These are phyloP conservation scores for Chaetomium tenue DNA, from an alignment of 495 filamentous ascomycete genomes.

Conservation along the genomic window DNA sequence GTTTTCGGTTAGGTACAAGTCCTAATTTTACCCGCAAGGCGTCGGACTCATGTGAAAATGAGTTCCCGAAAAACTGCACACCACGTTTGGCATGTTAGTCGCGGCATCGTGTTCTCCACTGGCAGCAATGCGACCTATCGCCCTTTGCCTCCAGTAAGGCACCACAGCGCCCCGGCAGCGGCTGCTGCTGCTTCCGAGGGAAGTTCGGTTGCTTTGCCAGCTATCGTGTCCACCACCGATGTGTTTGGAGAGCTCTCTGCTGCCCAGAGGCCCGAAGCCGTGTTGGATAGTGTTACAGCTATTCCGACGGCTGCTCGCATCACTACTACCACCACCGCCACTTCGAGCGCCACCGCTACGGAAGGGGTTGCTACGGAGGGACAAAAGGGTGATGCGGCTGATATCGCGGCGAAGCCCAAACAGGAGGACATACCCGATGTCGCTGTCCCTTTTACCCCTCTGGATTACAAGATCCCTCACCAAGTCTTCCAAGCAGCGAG, in stretches of 20 bases:
- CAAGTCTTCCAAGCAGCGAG: slow-evolving; percentile 47
- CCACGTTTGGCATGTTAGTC: slow-evolving; percentile 42
- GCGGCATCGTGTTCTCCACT: slow-evolving; percentile 41
- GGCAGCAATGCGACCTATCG: slow-evolving; percentile 27
- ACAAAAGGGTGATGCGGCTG: background rate
- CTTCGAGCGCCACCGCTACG: background rate
- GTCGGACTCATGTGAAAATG: slow-evolving; percentile 27
- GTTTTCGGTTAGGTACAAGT: too few species aligned
- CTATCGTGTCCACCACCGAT: background rate
- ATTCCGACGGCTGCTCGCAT: background rate
- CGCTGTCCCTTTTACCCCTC: slow-evolving; percentile 37
- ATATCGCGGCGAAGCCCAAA: slow-evolving; percentile 5
- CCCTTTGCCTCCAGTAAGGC: slow-evolving; percentile 17
- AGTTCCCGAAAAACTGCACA: slow-evolving; percentile 26
- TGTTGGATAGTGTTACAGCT: background rate
- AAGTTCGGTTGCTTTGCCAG: background rate
- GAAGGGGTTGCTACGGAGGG: background rate
- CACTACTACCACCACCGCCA: background rate
- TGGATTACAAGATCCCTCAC: slow-evolving; percentile 48
- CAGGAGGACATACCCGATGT: background rate
- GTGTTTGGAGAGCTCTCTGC: background rate
- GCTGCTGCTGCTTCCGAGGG: background rate
- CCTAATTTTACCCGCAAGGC: background rate
- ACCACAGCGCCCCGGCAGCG: slow-evolving; percentile 11
- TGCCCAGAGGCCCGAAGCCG: background rate